Evolutionary conservation across 805 yeast species (phyloP).

Genomic region (Citeromyces nyonsensis): DNA sequence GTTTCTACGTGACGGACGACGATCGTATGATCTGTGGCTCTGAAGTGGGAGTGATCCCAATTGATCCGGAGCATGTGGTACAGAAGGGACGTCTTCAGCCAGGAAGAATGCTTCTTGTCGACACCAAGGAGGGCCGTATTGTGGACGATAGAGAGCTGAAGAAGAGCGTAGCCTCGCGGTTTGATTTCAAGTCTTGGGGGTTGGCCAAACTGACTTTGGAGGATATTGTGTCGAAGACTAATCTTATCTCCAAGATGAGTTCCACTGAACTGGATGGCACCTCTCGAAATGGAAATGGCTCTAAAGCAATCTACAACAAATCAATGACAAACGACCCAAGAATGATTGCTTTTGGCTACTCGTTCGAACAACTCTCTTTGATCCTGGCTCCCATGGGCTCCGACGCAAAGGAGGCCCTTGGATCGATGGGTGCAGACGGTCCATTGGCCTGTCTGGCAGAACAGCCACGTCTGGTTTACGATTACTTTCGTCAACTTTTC

Average conservation of each 20-base stretch:
- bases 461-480: slow-evolving; percentile 82
- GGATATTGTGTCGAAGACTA: slow-evolving; percentile 46
- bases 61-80: slow-evolving; percentile 67
- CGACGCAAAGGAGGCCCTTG: slow-evolving; percentile 86
- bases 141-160: slow-evolving; percentile 90
- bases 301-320: slow-evolving; percentile 6
- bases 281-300: slow-evolving; percentile 22
- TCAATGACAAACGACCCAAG: slow-evolving; percentile 67
- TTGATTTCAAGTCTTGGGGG: slow-evolving; percentile 91
- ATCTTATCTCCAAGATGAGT: slow-evolving; percentile 51
- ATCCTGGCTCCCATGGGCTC: slow-evolving; percentile 87
- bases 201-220: slow-evolving; percentile 48
- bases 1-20: slow-evolving; percentile 89
- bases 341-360: slow-evolving; percentile 77
- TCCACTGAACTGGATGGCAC: too few relatives aligned
- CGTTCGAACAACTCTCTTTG: slow-evolving; percentile 80
- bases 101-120: slow-evolving; percentile 91
- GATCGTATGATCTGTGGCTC: slow-evolving; percentile 95
- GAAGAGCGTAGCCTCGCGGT: slow-evolving; percentile 58
- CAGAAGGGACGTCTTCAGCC: slow-evolving; percentile 93
- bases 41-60: slow-evolving; percentile 92
- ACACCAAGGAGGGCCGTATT: slow-evolving; percentile 81
- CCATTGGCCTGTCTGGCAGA: slow-evolving; percentile 90
- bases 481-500: slow-evolving; percentile 88
- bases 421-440: slow-evolving; percentile 97